These are phyloP conservation scores for Cercospora sp. DNA, from an alignment of 2,329 filamentous ascomycete species.

Conservation along the genomic window DNA sequence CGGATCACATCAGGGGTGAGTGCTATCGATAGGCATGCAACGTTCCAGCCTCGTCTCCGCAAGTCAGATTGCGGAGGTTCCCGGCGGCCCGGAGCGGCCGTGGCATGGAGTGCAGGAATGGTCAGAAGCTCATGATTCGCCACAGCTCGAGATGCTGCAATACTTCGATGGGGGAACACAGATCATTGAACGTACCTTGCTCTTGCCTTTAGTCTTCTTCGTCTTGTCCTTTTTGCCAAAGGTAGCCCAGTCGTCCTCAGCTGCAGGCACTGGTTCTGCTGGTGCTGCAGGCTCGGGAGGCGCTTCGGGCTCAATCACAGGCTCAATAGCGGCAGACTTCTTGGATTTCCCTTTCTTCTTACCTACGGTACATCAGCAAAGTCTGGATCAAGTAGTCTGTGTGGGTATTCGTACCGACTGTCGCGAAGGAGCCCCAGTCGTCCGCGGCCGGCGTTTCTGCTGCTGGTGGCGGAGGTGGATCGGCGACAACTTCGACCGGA, in stretches of 20 bases:
- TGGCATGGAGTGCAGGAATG: conserved; percentile 2
- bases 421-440: conserved; percentile 32
- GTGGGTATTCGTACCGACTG: conserved; percentile 44
- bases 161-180: conserved; percentile 8
- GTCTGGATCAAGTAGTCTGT: background rate
- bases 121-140: conserved; percentile 23
- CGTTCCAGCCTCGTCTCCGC: conserved; percentile 14
- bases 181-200: conserved; percentile 35
- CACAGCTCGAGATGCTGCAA: conserved; percentile 5
- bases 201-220: conserved; percentile 40
- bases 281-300: conserved; percentile 40
- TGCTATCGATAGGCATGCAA: conserved; percentile 30
- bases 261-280: conserved; percentile 36
- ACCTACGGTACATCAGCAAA: conserved; percentile 2
- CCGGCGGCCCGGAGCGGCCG: conserved; percentile 25
- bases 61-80: conserved; percentile 37
- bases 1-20: conserved; percentile 25
- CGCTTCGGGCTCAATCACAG: conserved; percentile 38
- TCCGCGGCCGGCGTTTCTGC: conserved; percentile 28
- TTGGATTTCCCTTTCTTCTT: conserved; percentile 40
- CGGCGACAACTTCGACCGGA: background rate
- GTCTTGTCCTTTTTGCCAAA: conserved; percentile 29
- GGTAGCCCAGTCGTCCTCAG: conserved; percentile 23
- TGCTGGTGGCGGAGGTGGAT: conserved; percentile 7
- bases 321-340: conserved; percentile 35